Percentiles rank a stretch among this genome's conserved stretches.
phyloP scores from a whole-genome alignment of 768 basidiomycete species.

The Suillus clintonianus region DNA sequence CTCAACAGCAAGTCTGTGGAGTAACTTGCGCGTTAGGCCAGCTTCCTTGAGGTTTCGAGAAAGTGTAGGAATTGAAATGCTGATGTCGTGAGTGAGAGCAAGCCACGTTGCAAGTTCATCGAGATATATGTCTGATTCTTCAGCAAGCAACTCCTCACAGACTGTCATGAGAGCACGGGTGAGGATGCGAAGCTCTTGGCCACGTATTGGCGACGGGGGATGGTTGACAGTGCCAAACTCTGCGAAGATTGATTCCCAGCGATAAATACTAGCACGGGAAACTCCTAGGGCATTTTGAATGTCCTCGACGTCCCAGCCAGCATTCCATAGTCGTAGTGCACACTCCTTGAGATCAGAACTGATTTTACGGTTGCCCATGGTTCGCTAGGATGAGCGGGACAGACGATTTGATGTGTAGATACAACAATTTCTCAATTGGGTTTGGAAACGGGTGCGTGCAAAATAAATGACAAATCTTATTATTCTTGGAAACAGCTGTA shows the following conservation, averaged over 20 bases:
- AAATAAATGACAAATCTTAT: too few species aligned
- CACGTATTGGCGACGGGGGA: conserved; percentile 20
- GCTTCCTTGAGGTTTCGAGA: conserved; percentile 7
- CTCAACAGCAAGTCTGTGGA: conserved; percentile 23
- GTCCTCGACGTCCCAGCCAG: too few species aligned
- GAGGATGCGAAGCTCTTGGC: conserved; percentile 17
- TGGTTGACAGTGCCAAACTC: conserved; percentile 14
- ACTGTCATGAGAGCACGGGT: conserved; percentile 18
- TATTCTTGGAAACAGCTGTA: too few species aligned
- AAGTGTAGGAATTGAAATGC: not conserved
- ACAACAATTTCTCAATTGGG: too few species aligned
- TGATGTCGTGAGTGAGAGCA: not conserved
- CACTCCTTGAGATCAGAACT: too few species aligned
- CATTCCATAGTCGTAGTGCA: too few species aligned
- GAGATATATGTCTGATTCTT: conserved; percentile 13
- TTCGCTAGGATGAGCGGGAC: too few species aligned
- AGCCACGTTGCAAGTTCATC: conserved; percentile 8
- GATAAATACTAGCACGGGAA: too few species aligned
- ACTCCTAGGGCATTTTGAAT: too few species aligned
- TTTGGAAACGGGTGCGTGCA: too few species aligned
- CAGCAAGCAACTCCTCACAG: conserved; percentile 16
- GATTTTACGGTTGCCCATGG: too few species aligned
- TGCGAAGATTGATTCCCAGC: conserved; percentile 25
- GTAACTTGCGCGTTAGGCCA: conserved; percentile 9
- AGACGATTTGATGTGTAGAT: too few species aligned